These are phyloP conservation scores for Fraxinus paxiana DNA, from an alignment of 305 asterid genomes.

Conservation along the genomic window DNA sequence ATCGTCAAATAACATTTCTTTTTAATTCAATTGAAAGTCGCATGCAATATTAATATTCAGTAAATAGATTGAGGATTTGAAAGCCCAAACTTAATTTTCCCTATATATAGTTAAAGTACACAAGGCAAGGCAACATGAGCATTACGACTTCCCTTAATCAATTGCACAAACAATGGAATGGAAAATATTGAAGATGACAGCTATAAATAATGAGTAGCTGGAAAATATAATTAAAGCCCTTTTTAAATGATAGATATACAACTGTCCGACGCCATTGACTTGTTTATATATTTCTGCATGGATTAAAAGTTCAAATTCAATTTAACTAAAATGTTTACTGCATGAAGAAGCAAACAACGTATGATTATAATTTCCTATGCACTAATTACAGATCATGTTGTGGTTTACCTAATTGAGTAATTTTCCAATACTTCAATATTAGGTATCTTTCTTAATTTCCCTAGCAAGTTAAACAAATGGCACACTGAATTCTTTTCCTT, in stretches of 20 bases:
- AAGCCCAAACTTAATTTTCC: not conserved
- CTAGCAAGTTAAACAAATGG: not conserved
- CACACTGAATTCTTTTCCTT: constrained; percentile 4
- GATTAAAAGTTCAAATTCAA: not conserved
- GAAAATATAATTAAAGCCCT: not conserved
- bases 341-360: not conserved
- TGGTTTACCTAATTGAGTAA: not conserved
- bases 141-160: constrained; percentile 18
- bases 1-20: not conserved
- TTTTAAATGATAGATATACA: not conserved
- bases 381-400: not conserved
- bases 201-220: constrained; percentile 14
- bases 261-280: constrained; percentile 17
- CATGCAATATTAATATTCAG: not conserved
- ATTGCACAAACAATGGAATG: constrained; percentile 22
- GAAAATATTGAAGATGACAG: constrained; percentile 22
- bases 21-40: not conserved
- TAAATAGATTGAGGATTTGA: not conserved
- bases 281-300: not conserved
- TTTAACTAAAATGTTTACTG: not conserved
- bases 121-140: not conserved
- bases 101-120: not conserved
- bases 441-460: not conserved
- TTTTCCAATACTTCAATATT: not conserved
- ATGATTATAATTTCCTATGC: not conserved